Evolutionary conservation across 768 basidiomycete species (phyloP).

Genomic region (Boletus patriciae): DNA sequence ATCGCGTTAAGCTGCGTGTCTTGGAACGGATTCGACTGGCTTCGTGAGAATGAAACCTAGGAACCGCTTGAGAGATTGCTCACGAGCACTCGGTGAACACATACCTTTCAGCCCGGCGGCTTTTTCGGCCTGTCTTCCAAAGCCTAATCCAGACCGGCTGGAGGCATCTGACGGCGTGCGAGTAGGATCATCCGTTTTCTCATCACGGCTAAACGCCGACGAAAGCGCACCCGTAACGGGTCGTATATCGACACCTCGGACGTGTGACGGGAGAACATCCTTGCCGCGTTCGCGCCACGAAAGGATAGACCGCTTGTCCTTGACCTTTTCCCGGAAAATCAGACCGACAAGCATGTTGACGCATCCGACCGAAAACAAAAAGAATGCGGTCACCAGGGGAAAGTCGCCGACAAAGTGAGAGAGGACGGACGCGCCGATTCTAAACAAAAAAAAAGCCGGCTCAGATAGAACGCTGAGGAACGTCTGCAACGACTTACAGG

Average conservation of each 20-base stretch:
- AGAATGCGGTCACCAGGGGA: constrained; percentile 82
- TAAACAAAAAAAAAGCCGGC: constrained; percentile 18
- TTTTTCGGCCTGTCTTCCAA: constrained; percentile 81
- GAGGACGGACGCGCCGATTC: constrained; percentile 67
- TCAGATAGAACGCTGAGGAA: background rate
- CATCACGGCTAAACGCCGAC: constrained; percentile 9
- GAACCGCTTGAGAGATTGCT: background rate
- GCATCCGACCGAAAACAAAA: constrained; percentile 81
- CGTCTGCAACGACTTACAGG: constrained; percentile 50
- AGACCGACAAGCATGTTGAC: constrained; percentile 81
- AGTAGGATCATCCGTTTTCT: constrained; percentile 6
- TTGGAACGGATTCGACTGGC: constrained; percentile 58
- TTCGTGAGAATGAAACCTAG: constrained; percentile 57
- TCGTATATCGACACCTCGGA: constrained; percentile 24
- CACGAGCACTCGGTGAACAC: constrained; percentile 12
- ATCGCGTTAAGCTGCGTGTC: constrained; percentile 32
- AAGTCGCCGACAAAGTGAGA: constrained; percentile 81
- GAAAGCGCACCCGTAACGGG: constrained; percentile 17
- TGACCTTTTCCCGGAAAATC: constrained; percentile 70
- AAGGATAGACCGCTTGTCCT: constrained; percentile 63
- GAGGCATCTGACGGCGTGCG: constrained; percentile 19
- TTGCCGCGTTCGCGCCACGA: constrained; percentile 62
- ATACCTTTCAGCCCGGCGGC: constrained; percentile 64
- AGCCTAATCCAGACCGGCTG: constrained; percentile 58
- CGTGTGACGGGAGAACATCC: constrained; percentile 52